Percentiles rank a stretch among this genome's conserved stretches.
Conservation (phyloP, 2,329 filamentous ascomycete genomes). For the Fusarium sp. region DNA sequence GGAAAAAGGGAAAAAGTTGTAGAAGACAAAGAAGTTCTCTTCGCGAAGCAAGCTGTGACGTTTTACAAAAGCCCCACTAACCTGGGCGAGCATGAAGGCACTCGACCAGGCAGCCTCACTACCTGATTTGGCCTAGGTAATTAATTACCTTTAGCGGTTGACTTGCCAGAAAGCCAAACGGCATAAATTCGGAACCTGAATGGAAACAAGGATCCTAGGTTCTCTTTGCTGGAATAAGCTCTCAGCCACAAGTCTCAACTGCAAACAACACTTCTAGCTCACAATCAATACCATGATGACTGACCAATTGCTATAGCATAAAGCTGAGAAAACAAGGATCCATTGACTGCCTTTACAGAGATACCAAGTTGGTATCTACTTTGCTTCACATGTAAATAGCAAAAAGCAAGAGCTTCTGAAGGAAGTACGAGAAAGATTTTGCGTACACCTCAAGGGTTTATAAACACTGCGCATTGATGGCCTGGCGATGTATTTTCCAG, state of each 20-base stretch:
- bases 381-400: neutral
- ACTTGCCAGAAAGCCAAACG: neutral
- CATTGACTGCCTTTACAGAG: neutral
- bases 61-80: conserved; percentile 37
- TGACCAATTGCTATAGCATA: no score
- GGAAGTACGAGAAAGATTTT: neutral
- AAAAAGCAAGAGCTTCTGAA: neutral
- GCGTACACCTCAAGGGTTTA: neutral
- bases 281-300: no score
- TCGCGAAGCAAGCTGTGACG: conserved; percentile 31
- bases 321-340: neutral
- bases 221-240: no score
- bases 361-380: neutral
- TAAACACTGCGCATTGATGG: neutral
- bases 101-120: conserved; percentile 24
- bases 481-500: neutral
- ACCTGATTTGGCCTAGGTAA: conserved; percentile 11
- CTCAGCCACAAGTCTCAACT: no score
- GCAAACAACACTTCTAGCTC: no score
- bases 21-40: conserved; percentile 31
- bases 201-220: no score
- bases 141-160: conserved; percentile 14
- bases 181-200: neutral
- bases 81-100: conserved; percentile 23
- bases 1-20: conserved; percentile 1